Evolutionary conservation across 2,329 filamentous ascomycete genomes (phyloP).

Genomic region (Microcyclosporella mali): DNA sequence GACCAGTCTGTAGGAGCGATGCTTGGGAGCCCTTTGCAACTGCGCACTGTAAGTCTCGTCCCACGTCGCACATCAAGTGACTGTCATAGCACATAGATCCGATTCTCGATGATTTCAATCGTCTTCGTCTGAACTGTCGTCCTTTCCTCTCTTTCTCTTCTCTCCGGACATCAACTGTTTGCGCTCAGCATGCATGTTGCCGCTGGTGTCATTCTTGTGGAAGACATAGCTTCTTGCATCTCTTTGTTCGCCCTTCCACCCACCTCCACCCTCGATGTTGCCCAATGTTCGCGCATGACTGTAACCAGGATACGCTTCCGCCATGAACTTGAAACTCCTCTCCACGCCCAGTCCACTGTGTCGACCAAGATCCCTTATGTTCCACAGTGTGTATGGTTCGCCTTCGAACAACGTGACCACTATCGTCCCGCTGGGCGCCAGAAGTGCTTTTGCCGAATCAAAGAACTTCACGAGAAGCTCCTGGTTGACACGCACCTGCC

Average conservation of each 20-base stretch:
- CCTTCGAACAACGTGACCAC: constrained; percentile 87
- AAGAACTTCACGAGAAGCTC: constrained; percentile 68
- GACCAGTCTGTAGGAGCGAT: too few species aligned
- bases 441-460: constrained; percentile 45
- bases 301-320: constrained; percentile 65
- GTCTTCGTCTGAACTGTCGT: constrained; percentile 21
- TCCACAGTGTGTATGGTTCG: constrained; percentile 94
- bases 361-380: constrained; percentile 77
- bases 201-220: constrained; percentile 30
- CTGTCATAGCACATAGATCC: neutral
- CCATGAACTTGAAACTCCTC: constrained; percentile 63
- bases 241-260: constrained; percentile 46
- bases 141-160: constrained; percentile 19
- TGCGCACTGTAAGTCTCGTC: too few species aligned
- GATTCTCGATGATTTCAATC: neutral
- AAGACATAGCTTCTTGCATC: constrained; percentile 44
- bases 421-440: constrained; percentile 55
- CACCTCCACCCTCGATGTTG: constrained; percentile 41
- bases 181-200: constrained; percentile 15
- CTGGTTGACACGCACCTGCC: constrained; percentile 90
- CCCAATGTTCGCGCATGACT: constrained; percentile 67
- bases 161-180: constrained; percentile 8
- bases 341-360: constrained; percentile 67
- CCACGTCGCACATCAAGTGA: neutral
- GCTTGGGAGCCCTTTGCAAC: too few species aligned